Percentiles rank a stretch among this genome's conserved stretches.
These are phyloP conservation scores for Pseudonitzschia pungens DNA, from an alignment of 108 stramenopile species.

Conservation along the genomic window DNA sequence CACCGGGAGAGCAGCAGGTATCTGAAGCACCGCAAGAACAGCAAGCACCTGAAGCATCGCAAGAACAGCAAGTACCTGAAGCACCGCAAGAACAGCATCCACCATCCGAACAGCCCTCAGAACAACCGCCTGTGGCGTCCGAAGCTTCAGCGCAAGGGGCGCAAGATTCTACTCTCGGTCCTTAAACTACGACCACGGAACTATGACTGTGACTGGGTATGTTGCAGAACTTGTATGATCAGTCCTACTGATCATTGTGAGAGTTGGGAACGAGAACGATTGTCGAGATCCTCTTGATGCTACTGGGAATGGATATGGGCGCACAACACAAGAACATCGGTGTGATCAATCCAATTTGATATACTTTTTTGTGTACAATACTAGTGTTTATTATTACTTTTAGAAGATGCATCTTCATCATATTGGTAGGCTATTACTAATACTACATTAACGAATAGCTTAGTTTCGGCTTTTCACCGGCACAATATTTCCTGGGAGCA, in stretches of 20 bases:
- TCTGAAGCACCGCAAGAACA: background rate
- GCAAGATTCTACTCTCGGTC: background rate
- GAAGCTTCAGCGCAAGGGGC: background rate
- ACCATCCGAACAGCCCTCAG: background rate
- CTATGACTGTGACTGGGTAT: background rate
- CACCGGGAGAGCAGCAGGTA: background rate
- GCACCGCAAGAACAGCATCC: background rate
- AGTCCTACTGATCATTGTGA: background rate
- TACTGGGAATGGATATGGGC: constrained; percentile 4
- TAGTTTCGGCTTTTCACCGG: too few relatives aligned
- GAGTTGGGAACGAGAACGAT: constrained; percentile 1
- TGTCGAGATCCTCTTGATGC: background rate
- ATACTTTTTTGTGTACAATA: constrained; percentile 2
- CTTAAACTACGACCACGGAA: background rate
- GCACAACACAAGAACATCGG: background rate
- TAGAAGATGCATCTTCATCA: too few relatives aligned
- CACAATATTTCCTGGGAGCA: too few relatives aligned
- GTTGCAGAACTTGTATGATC: background rate
- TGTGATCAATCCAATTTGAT: background rate
- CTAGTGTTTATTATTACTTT: background rate
- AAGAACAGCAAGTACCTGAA: background rate
- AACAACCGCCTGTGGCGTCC: background rate
- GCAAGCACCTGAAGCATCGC: background rate
- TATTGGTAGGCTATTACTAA: too few relatives aligned
- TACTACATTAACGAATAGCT: too few relatives aligned